phyloP scores from a whole-genome alignment of 108 stramenopile species.

The Fragilariopsis cylindrus region DNA sequence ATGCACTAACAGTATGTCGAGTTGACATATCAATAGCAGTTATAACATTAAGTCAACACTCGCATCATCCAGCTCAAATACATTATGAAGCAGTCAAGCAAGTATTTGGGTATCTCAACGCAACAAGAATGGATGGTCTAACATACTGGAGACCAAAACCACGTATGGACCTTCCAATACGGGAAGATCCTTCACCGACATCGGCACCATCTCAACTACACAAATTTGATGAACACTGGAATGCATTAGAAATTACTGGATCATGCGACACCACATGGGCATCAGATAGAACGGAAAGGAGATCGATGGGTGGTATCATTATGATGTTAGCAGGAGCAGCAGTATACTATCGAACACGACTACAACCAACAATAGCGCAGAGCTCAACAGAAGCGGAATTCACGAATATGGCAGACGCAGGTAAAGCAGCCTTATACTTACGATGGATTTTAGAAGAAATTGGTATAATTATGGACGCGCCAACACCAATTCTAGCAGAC shows the following conservation, averaged over 20 bases:
- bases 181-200: not conserved
- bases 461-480: not conserved
- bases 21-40: constrained; percentile 4
- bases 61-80: not conserved
- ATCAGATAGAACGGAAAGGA: constrained; percentile 20
- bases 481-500: constrained; percentile 31
- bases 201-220: not conserved
- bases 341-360: constrained; percentile 18
- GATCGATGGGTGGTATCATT: constrained; percentile 31
- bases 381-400: constrained; percentile 38
- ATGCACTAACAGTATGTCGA: constrained; percentile 27
- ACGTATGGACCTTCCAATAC: not conserved
- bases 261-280: constrained; percentile 42
- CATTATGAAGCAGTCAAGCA: not conserved
- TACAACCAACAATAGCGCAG: constrained; percentile 29
- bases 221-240: no score
- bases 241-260: not conserved
- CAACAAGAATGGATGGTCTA: not conserved
- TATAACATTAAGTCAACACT: constrained; percentile 1
- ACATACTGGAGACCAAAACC: not conserved
- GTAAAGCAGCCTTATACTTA: constrained; percentile 29
- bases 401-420: constrained; percentile 22
- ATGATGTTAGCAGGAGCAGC: constrained; percentile 35
- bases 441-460: constrained; percentile 29
- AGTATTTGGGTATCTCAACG: not conserved